Evolutionary conservation across 352 stramenopile species (phyloP).

Genomic region (Nothophytophthora sp.): DNA sequence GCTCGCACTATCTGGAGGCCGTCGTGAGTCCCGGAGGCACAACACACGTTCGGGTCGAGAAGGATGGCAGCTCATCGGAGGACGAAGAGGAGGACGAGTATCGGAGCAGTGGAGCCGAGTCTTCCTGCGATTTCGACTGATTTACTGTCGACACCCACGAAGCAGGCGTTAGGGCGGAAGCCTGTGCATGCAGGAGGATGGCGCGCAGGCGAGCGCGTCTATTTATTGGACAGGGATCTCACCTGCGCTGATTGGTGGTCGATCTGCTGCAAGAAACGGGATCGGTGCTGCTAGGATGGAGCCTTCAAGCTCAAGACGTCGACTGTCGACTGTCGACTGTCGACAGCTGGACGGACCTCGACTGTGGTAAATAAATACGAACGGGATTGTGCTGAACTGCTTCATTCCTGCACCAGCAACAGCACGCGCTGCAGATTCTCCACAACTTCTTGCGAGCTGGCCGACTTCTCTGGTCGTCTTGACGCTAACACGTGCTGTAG

Average conservation of each 20-base stretch:
- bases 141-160: neutral
- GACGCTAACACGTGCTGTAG: slow-evolving; percentile 33
- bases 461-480: neutral
- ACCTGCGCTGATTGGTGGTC: neutral
- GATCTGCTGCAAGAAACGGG: neutral
- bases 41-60: slow-evolving; percentile 55
- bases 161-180: neutral
- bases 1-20: slow-evolving; percentile 47
- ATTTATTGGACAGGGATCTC: too few relatives aligned
- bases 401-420: slow-evolving; percentile 27
- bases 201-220: too few relatives aligned
- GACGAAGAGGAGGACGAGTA: slow-evolving; percentile 36
- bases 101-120: slow-evolving; percentile 33
- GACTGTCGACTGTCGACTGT: too few relatives aligned
- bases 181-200: neutral
- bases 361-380: slow-evolving; percentile 26
- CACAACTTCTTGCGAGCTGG: slow-evolving; percentile 2
- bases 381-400: neutral
- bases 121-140: slow-evolving; percentile 28
- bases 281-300: too few relatives aligned
- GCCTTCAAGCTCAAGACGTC: too few relatives aligned
- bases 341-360: too few relatives aligned
- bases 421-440: slow-evolving; percentile 31
- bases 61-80: slow-evolving; percentile 51
- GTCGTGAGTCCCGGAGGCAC: slow-evolving; percentile 67